Percentiles rank a stretch among this genome's conserved stretches.
Conservation (phyloP, 179 eudicot species). For the Heliamphora pulchella region DNA sequence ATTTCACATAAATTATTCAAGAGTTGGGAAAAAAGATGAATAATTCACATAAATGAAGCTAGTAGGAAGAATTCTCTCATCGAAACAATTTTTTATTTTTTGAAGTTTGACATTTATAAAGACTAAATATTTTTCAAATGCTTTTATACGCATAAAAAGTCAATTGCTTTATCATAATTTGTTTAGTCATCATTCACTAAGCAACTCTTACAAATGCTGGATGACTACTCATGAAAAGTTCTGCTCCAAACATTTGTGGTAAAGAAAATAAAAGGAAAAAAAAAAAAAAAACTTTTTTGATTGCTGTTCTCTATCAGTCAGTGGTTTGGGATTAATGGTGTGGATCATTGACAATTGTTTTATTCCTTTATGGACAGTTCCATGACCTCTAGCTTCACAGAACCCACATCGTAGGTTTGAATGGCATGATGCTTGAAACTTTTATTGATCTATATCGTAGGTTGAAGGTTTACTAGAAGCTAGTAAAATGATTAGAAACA, state of each 20-base stretch:
- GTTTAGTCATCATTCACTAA: neutral
- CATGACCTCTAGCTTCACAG: neutral
- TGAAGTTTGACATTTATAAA: neutral
- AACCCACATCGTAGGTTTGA: neutral
- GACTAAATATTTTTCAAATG: neutral
- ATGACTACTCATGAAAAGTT: neutral
- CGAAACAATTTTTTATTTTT: neutral
- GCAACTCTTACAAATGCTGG: neutral
- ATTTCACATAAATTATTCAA: neutral
- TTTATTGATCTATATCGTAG: neutral
- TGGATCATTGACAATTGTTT: neutral
- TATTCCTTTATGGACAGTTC: neutral
- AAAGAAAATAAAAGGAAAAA: neutral
- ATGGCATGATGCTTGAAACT: neutral
- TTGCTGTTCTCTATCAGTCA: neutral
- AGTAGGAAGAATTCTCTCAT: neutral
- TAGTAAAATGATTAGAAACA: neutral
- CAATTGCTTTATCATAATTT: neutral
- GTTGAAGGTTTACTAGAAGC: neutral
- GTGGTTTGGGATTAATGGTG: neutral
- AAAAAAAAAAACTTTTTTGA: neutral
- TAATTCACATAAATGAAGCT: conserved; percentile 1
- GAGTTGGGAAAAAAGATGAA: too few relatives aligned
- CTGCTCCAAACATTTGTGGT: neutral
- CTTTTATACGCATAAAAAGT: too few relatives aligned